Conservation (phyloP, 2,329 filamentous ascomycete genomes). For the Penicillium brevicompactum region DNA sequence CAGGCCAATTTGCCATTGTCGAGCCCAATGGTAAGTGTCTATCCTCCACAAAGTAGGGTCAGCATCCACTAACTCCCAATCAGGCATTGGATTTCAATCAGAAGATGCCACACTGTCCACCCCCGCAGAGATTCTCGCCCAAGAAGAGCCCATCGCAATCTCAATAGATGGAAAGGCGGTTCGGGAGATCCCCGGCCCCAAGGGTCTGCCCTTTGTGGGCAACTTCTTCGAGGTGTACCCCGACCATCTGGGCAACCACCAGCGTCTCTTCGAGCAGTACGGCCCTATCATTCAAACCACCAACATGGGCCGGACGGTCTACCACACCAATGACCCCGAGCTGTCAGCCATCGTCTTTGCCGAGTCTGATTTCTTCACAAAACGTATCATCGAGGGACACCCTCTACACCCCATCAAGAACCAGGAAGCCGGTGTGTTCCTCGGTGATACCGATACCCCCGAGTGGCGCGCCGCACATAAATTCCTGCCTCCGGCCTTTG, state of each 20-base stretch:
- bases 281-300: conserved; percentile 56
- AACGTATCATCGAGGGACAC: conserved; percentile 46
- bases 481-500: conserved; percentile 42
- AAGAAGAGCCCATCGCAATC: conserved; percentile 21
- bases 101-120: conserved; percentile 10
- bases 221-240: conserved; percentile 60
- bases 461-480: conserved; percentile 56
- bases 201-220: conserved; percentile 46
- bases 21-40: conserved; percentile 28
- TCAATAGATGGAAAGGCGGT: conserved; percentile 33
- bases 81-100: conserved; percentile 26
- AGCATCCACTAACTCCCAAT: not conserved
- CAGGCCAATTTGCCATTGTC: conserved; percentile 34
- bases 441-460: conserved; percentile 35
- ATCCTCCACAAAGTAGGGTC: not conserved
- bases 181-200: conserved; percentile 24
- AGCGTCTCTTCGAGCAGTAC: conserved; percentile 56
- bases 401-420: conserved; percentile 34
- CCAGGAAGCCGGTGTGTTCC: conserved; percentile 33
- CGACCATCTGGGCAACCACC: conserved; percentile 60
- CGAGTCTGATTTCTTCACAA: conserved; percentile 58
- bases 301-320: conserved; percentile 55
- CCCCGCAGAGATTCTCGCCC: conserved; percentile 13
- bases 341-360: conserved; percentile 51
- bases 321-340: conserved; percentile 55